Conservation (phyloP, 805 yeast genomes). For the Spencermartinsiella europaea region DNA sequence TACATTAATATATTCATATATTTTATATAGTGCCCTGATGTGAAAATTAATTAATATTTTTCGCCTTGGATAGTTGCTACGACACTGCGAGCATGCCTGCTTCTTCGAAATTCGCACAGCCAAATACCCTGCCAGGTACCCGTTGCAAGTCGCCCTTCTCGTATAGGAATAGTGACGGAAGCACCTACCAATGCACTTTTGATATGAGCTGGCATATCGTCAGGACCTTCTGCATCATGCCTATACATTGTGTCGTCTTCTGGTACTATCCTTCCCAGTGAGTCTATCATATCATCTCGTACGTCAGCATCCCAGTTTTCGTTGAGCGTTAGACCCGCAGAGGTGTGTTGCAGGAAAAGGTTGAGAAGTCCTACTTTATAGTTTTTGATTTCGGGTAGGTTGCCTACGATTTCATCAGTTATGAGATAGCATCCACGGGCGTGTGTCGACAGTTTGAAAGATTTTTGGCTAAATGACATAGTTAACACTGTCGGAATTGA, state of each 20-base stretch:
- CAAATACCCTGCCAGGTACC: slow-evolving; percentile 90
- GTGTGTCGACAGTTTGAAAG: slow-evolving; percentile 50
- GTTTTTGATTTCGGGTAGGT: slow-evolving; percentile 54
- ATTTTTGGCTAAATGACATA: slow-evolving; percentile 57
- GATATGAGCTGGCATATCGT: slow-evolving; percentile 82
- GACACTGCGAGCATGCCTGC: slow-evolving; percentile 57
- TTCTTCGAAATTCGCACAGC: slow-evolving; percentile 65
- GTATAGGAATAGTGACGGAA: slow-evolving; percentile 60
- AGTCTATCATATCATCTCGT: slow-evolving; percentile 58
- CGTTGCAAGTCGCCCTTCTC: slow-evolving; percentile 58
- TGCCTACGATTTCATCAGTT: slow-evolving; percentile 55
- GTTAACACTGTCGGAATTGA: background rate
- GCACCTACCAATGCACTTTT: slow-evolving; percentile 59
- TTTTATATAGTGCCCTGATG: too few species aligned
- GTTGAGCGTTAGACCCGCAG: slow-evolving; percentile 70
- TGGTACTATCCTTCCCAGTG: slow-evolving; percentile 63
- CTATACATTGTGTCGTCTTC: slow-evolving; percentile 48
- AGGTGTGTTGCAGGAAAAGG: slow-evolving; percentile 71
- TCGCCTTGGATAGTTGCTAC: slow-evolving; percentile 31
- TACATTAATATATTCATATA: too few species aligned
- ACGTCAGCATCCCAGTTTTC: slow-evolving; percentile 82
- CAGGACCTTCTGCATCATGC: slow-evolving; percentile 70
- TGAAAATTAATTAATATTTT: background rate
- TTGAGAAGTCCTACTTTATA: slow-evolving; percentile 61
- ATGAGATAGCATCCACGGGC: slow-evolving; percentile 66